phyloP scores from a whole-genome alignment of 352 stramenopile genomes.

The Phytophthora sojae region DNA sequence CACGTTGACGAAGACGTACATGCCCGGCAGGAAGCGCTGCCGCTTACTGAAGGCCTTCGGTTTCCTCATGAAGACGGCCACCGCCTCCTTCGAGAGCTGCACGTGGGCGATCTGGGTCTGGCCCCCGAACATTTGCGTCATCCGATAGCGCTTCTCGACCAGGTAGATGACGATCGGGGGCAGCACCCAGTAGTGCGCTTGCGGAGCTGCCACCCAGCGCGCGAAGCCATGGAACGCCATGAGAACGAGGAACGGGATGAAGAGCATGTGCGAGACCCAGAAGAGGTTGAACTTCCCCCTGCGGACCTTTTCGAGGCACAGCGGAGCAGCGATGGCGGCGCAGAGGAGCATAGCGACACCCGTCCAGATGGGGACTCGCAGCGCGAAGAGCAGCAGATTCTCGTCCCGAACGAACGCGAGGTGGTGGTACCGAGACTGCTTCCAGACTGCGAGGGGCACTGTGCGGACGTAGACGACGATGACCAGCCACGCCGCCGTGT shows the following conservation, averaged over 20 bases:
- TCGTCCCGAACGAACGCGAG: slow-evolving; percentile 65
- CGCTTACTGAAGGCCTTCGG: slow-evolving; percentile 56
- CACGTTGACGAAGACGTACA: slow-evolving; percentile 90
- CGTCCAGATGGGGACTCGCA: slow-evolving; percentile 70
- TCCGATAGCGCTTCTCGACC: slow-evolving; percentile 67
- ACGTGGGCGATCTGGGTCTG: slow-evolving; percentile 58
- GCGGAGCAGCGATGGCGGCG: slow-evolving; percentile 49
- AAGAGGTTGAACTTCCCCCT: slow-evolving; percentile 75
- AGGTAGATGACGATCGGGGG: slow-evolving; percentile 67
- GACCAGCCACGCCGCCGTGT: slow-evolving; percentile 61
- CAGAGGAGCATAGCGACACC: slow-evolving; percentile 69
- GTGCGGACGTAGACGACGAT: slow-evolving; percentile 64
- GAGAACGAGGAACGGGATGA: slow-evolving; percentile 73
- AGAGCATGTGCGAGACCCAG: slow-evolving; percentile 72
- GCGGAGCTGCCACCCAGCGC: slow-evolving; percentile 61
- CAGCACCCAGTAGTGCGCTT: slow-evolving; percentile 65
- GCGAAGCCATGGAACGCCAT: slow-evolving; percentile 71
- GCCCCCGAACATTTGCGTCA: slow-evolving; percentile 60
- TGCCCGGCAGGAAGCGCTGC: slow-evolving; percentile 64
- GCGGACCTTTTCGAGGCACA: slow-evolving; percentile 57
- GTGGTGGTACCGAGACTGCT: slow-evolving; percentile 51
- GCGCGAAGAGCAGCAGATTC: slow-evolving; percentile 47
- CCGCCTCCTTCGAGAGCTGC: slow-evolving; percentile 60
- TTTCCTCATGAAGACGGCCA: slow-evolving; percentile 75
- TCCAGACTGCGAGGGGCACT: slow-evolving; percentile 46